phyloP scores from a whole-genome alignment of 148 eudicot genomes.

The Chenopodium berlandieri region DNA sequence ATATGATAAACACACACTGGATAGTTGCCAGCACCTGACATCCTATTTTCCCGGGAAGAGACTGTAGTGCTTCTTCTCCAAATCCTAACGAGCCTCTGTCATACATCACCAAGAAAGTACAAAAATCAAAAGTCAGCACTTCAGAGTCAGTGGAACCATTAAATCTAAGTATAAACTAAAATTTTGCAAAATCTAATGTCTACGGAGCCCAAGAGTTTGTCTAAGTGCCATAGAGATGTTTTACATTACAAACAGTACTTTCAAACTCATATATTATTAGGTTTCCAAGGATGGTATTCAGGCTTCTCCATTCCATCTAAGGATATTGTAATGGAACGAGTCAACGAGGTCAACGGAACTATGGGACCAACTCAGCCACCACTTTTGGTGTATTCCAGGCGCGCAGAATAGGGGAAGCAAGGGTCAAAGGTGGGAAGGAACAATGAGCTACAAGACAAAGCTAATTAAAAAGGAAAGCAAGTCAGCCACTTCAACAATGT shows the following conservation, averaged over 20 bases:
- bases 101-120: slow-evolving; percentile 19
- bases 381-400: too few species aligned
- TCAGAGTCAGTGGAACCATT: not conserved
- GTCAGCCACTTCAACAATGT: too few species aligned
- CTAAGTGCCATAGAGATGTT: not conserved
- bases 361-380: too few species aligned
- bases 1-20: slow-evolving; percentile 9
- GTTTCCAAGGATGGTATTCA: not conserved
- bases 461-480: too few species aligned
- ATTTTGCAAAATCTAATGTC: not conserved
- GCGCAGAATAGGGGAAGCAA: too few species aligned
- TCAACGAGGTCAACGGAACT: too few species aligned
- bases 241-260: not conserved
- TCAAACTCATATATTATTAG: not conserved
- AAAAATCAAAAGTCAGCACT: not conserved
- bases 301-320: not conserved
- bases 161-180: not conserved
- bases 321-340: too few species aligned
- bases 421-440: too few species aligned
- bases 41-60: slow-evolving; percentile 89
- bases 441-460: too few species aligned
- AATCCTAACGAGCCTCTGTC: slow-evolving; percentile 90
- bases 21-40: slow-evolving; percentile 51
- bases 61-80: slow-evolving; percentile 95
- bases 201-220: too few species aligned